Conservation (phyloP, 441 rosid species). For the Mallotus repandus region DNA sequence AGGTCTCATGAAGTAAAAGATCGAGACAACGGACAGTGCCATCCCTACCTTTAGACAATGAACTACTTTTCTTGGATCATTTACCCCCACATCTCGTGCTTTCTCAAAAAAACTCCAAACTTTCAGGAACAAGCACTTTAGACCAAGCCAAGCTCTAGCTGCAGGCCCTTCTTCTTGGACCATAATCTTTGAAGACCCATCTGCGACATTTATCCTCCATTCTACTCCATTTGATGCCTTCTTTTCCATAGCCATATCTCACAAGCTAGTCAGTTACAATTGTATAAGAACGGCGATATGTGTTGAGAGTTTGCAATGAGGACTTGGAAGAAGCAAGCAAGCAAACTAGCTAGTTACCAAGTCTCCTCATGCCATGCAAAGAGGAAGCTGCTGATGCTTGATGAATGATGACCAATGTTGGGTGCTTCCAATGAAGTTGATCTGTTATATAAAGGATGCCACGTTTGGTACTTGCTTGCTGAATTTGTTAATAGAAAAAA, state of each 20-base stretch:
- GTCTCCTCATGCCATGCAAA: slow-evolving; percentile 20
- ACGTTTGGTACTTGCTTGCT: not conserved
- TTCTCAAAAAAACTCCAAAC: slow-evolving; percentile 32
- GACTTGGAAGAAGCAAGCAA: slow-evolving; percentile 1
- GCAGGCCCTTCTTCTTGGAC: slow-evolving; percentile 29
- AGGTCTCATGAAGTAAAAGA: slow-evolving; percentile 63
- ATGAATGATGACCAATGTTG: slow-evolving; percentile 1
- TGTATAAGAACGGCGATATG: too few species aligned
- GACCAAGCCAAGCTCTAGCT: slow-evolving; percentile 24
- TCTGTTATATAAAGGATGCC: slow-evolving; percentile 6
- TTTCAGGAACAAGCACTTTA: slow-evolving; percentile 20
- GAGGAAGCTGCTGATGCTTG: slow-evolving; percentile 1
- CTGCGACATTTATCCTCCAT: slow-evolving; percentile 45
- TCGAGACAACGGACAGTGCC: slow-evolving; percentile 56
- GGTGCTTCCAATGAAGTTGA: too few species aligned
- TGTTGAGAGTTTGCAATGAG: not conserved
- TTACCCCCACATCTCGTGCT: slow-evolving; percentile 50
- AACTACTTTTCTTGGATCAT: slow-evolving; percentile 61
- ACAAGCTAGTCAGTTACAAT: too few species aligned
- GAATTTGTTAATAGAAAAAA: not conserved
- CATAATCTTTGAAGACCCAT: slow-evolving; percentile 43
- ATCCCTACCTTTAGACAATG: slow-evolving; percentile 80
- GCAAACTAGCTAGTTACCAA: not conserved
- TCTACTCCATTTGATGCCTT: slow-evolving; percentile 30
- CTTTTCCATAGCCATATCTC: slow-evolving; percentile 32